These are phyloP conservation scores for Kluyveromyces siamensis DNA, from an alignment of 805 yeast species.

Conservation along the genomic window DNA sequence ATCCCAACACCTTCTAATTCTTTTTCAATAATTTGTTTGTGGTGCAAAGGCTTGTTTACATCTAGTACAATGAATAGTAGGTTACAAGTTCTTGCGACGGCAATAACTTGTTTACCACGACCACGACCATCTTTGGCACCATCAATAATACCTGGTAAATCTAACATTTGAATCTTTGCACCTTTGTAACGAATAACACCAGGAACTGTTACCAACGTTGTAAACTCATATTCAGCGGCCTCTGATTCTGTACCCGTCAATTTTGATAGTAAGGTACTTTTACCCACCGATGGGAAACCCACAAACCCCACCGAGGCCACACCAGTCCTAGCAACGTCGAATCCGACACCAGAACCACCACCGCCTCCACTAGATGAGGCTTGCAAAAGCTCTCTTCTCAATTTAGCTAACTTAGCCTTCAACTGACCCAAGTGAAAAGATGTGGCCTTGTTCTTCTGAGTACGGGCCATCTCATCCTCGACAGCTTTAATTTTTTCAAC, in stretches of 20 bases:
- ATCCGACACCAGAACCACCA: slow-evolving; percentile 89
- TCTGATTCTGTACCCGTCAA: slow-evolving; percentile 95
- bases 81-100: slow-evolving; percentile 97
- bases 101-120: slow-evolving; percentile 94
- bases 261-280: slow-evolving; percentile 75
- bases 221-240: slow-evolving; percentile 97
- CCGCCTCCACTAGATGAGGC: slow-evolving; percentile 67
- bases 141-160: slow-evolving; percentile 83
- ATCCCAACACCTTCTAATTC: slow-evolving; percentile 98
- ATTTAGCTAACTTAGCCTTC: slow-evolving; percentile 91
- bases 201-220: slow-evolving; percentile 95
- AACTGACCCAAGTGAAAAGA: slow-evolving; percentile 95
- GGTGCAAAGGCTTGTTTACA: slow-evolving; percentile 92
- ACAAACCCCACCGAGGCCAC: slow-evolving; percentile 96
- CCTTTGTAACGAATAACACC: slow-evolving; percentile 95
- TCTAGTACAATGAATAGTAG: slow-evolving; percentile 88
- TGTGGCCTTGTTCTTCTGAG: slow-evolving; percentile 97
- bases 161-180: slow-evolving; percentile 94
- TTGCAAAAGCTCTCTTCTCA: slow-evolving; percentile 82
- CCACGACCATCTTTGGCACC: slow-evolving; percentile 91
- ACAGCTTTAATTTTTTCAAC: slow-evolving; percentile 74
- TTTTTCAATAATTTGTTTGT: slow-evolving; percentile 86
- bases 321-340: slow-evolving; percentile 98
- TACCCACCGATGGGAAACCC: slow-evolving; percentile 93
- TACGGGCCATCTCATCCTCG: slow-evolving; percentile 96